Evolutionary conservation across 78 protist species (phyloP).

Genomic region (Protostelium mycophagum): DNA sequence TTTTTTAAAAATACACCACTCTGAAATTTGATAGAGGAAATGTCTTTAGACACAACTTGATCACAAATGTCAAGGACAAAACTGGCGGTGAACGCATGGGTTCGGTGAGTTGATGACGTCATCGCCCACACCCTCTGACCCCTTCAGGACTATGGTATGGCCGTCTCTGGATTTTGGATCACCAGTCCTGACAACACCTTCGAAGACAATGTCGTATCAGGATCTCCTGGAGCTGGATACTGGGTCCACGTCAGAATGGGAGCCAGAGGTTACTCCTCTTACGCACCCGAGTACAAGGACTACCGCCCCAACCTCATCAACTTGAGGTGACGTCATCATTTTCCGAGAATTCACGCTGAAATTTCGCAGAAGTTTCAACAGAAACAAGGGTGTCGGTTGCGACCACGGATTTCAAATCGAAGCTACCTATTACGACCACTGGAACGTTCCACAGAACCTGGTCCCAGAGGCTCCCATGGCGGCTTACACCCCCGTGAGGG

Average conservation of each 20-base stretch:
- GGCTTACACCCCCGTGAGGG: not conserved
- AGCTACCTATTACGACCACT: not conserved
- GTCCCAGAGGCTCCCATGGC: not conserved
- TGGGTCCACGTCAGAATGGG: not conserved
- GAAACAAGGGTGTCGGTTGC: not conserved
- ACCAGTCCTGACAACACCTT: not conserved
- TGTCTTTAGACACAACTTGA: not conserved
- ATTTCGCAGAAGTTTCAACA: not conserved
- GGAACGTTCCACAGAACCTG: not conserved
- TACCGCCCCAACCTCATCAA: not conserved
- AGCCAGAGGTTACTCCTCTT: not conserved
- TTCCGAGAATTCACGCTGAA: too few species aligned
- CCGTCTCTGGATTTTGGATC: not conserved
- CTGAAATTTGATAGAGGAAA: too few species aligned
- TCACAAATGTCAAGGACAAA: not conserved
- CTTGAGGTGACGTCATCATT: too few species aligned
- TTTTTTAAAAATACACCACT: too few species aligned
- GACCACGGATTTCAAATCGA: not conserved
- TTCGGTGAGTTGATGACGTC: too few species aligned
- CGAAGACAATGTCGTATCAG: not conserved
- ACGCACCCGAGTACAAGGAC: not conserved
- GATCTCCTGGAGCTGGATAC: not conserved
- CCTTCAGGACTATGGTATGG: not conserved
- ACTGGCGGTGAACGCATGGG: not conserved
- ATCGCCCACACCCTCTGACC: too few species aligned